Percentiles rank a stretch among this genome's conserved stretches.
Evolutionary conservation across 176 grass and related monocot species (phyloP).

Genomic region (Thalia dealbata): DNA sequence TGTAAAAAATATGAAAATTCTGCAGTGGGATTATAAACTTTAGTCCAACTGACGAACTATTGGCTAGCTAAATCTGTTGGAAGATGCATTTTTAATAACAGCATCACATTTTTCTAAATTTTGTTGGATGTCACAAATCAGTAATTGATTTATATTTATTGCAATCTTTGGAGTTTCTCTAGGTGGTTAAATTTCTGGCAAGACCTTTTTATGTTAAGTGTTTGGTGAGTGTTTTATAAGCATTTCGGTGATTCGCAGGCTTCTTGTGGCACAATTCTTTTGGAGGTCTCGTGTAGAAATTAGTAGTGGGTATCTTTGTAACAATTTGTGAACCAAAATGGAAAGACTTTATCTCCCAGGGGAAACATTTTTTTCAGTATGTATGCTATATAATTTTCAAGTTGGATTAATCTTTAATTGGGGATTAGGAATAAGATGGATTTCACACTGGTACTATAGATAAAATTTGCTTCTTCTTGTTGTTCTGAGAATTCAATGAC

Average conservation of each 20-base stretch:
- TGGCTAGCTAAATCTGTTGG: neutral
- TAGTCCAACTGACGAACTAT: too few relatives aligned
- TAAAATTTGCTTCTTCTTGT: neutral
- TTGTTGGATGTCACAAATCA: neutral
- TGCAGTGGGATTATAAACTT: too few relatives aligned
- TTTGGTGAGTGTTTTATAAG: neutral
- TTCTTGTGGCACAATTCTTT: neutral
- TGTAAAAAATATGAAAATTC: too few relatives aligned
- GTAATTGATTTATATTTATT: neutral
- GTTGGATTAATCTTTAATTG: neutral
- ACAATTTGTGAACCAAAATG: neutral
- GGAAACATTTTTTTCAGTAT: neutral
- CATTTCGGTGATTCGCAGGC: neutral
- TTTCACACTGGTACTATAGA: neutral
- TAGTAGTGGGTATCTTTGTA: too few relatives aligned
- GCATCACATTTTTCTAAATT: neutral
- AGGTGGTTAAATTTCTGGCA: neutral
- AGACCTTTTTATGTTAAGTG: neutral
- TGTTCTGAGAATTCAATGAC: neutral
- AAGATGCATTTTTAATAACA: neutral
- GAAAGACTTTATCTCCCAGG: neutral
- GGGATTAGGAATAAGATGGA: neutral
- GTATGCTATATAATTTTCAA: neutral
- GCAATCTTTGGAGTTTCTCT: neutral
- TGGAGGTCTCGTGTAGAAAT: neutral